These are phyloP conservation scores for Lenwebbia sp. DNA, from an alignment of 345 rosid species.

Conservation along the genomic window DNA sequence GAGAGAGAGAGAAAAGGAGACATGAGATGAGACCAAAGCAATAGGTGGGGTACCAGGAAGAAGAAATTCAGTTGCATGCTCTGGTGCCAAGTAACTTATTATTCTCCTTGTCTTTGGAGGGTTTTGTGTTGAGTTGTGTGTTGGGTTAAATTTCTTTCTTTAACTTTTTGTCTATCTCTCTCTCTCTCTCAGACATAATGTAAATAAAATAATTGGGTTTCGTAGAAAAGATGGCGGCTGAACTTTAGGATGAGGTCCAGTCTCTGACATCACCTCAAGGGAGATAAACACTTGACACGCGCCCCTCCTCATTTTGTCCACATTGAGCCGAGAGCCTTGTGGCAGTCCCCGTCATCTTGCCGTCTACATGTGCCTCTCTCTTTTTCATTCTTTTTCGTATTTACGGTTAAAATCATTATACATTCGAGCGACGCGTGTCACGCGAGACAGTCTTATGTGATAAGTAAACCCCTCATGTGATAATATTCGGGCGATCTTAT, in stretches of 20 bases:
- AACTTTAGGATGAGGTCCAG: conserved; percentile 2
- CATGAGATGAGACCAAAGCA: conserved; percentile 20
- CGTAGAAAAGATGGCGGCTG: conserved; percentile 37
- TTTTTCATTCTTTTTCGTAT: neutral
- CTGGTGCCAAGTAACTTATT: neutral
- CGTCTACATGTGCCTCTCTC: neutral
- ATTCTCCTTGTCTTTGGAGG: neutral
- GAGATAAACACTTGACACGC: conserved; percentile 22
- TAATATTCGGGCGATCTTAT: neutral
- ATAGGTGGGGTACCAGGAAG: neutral
- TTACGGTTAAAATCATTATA: neutral
- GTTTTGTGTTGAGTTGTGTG: neutral
- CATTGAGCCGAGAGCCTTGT: neutral
- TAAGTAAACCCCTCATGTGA: too few species aligned
- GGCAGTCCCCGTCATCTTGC: neutral
- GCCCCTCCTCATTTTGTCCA: neutral
- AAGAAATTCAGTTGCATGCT: conserved; percentile 3
- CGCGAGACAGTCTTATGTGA: neutral
- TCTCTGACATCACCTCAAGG: conserved; percentile 7
- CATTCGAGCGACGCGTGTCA: neutral
- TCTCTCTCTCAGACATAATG: neutral
- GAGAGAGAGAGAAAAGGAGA: neutral
- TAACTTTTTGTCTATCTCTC: neutral
- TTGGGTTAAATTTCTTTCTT: neutral
- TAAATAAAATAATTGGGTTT: neutral